phyloP scores from a whole-genome alignment of 1,284 basidiomycete genomes.

The Malassezia restricta region DNA sequence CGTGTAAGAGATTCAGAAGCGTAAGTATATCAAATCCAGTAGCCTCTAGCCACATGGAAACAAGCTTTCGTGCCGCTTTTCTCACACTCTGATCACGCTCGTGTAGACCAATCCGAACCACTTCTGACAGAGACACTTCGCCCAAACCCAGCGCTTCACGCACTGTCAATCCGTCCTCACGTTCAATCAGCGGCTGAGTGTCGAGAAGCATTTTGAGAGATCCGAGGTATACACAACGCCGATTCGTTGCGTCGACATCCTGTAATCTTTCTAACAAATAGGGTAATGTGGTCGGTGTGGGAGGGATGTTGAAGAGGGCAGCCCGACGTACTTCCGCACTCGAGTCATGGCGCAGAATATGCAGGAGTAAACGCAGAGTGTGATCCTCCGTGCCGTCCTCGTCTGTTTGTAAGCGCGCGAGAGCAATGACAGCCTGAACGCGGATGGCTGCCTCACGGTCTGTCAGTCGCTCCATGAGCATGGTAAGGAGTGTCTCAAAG shows the following conservation, averaged over 20 bases:
- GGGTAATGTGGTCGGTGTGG: conserved; percentile 55
- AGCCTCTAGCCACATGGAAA: conserved; percentile 35
- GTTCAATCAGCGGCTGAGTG: conserved; percentile 12
- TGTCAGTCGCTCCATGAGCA: conserved; percentile 63
- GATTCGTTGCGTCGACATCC: conserved; percentile 70
- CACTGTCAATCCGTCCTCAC: conserved; percentile 6
- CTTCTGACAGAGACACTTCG: conserved; percentile 22
- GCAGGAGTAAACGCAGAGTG: conserved; percentile 63
- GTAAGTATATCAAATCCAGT: conserved; percentile 44
- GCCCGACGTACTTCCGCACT: conserved; percentile 69
- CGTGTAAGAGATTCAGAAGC: conserved; percentile 58
- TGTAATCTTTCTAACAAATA: conserved; percentile 66
- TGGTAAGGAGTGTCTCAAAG: conserved; percentile 58
- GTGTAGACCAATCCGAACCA: conserved; percentile 59
- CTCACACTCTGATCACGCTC: conserved; percentile 76
- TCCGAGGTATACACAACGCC: conserved; percentile 66
- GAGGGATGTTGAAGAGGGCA: conserved; percentile 65
- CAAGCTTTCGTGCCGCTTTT: conserved; percentile 58
- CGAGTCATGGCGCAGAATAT: conserved; percentile 60
- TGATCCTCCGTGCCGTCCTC: conserved; percentile 27
- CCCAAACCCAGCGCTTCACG: conserved; percentile 24
- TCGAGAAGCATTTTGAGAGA: conserved; percentile 24
- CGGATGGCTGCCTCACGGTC: conserved; percentile 79
- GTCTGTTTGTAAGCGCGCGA: conserved; percentile 68
- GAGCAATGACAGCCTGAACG: conserved; percentile 69